These are phyloP conservation scores for Quercus agrifolia DNA, from an alignment of 306 rosid species.

Conservation along the genomic window DNA sequence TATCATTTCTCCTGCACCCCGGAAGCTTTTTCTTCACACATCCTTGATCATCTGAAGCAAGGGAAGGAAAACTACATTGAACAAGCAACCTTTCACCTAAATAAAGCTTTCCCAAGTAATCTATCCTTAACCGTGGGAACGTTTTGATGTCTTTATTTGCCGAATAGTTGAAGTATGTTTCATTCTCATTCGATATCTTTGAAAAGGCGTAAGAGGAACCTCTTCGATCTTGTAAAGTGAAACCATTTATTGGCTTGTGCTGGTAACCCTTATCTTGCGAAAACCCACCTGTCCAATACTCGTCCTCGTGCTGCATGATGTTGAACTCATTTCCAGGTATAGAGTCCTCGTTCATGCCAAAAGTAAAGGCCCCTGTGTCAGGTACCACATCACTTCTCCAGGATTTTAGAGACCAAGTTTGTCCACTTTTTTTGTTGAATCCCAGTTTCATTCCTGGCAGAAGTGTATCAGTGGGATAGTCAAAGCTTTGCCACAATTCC, in stretches of 20 bases:
- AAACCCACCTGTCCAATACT: conserved; percentile 21
- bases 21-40: neutral
- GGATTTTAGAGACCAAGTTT: too few species aligned
- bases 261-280: neutral
- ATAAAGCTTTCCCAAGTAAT: too few species aligned
- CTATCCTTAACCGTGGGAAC: neutral
- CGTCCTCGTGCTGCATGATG: neutral
- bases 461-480: too few species aligned
- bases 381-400: too few species aligned
- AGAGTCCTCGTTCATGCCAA: conserved; percentile 1
- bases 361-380: neutral
- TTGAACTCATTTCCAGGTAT: conserved; percentile 8
- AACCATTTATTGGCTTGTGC: too few species aligned
- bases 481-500: too few species aligned
- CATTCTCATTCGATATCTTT: neutral
- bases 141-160: neutral
- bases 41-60: neutral
- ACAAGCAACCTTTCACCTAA: too few species aligned
- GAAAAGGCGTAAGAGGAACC: neutral
- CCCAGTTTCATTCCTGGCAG: too few species aligned
- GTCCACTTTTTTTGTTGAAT: too few species aligned
- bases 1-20: neutral
- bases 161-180: neutral
- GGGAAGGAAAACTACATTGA: too few species aligned
- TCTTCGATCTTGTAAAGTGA: too few species aligned